These are phyloP conservation scores for Cytospora schulzeri DNA, from an alignment of 2,329 filamentous ascomycete species.

Conservation along the genomic window DNA sequence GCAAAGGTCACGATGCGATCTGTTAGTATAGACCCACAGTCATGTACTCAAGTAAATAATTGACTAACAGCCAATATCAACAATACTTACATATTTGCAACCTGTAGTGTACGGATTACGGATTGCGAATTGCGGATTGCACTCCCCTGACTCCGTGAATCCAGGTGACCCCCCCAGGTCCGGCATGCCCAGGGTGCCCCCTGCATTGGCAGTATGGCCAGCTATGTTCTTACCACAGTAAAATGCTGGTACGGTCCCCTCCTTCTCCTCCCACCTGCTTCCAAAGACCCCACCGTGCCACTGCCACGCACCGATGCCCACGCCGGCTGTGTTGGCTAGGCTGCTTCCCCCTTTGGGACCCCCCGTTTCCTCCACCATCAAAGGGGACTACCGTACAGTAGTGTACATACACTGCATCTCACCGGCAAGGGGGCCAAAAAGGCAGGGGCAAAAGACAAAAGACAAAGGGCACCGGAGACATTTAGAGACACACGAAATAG, in stretches of 20 bases:
- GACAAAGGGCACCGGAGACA: neutral
- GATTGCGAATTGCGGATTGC: too few species aligned
- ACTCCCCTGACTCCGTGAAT: too few species aligned
- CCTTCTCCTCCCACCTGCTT: neutral
- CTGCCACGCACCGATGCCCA: conserved; percentile 1
- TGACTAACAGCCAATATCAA: neutral
- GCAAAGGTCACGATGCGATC: neutral
- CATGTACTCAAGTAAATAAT: neutral
- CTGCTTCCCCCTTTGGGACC: neutral
- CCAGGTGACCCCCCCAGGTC: neutral
- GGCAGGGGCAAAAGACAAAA: neutral
- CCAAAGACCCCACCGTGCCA: neutral
- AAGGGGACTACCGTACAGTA: neutral
- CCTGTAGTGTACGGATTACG: too few species aligned
- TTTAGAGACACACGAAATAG: neutral
- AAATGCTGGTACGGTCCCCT: neutral
- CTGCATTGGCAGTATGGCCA: neutral
- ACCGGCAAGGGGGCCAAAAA: neutral
- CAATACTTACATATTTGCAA: too few species aligned
- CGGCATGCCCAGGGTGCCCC: neutral
- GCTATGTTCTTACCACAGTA: neutral
- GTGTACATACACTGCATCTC: neutral
- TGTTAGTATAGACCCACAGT: neutral
- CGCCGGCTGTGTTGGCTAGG: conserved; percentile 1
- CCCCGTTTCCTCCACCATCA: neutral